A percentile compares a stretch with the other conserved stretches of the same genome.
phyloP scores from a whole-genome alignment of 1,284 basidiomycete genomes.

The Trichosporon sp. region DNA sequence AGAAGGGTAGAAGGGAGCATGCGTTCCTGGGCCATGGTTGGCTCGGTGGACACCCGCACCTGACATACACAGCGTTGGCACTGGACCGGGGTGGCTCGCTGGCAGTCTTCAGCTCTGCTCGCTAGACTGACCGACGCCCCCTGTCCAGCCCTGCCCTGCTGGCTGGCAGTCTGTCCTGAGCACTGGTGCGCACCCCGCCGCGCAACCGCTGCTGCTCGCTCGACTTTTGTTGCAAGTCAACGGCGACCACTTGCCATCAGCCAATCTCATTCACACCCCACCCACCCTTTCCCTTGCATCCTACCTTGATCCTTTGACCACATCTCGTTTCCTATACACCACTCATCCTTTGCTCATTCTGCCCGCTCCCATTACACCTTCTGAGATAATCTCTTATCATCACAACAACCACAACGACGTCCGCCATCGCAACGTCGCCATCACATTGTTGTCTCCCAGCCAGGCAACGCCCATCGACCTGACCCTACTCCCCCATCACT shows the following conservation, averaged over 20 bases:
- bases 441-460: slow-evolving; percentile 18
- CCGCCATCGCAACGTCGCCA: slow-evolving; percentile 10
- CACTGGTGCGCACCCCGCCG: not conserved
- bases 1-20: not conserved
- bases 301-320: not conserved
- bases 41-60: not conserved
- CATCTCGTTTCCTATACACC: not conserved
- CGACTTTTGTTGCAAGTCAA: slow-evolving; percentile 10
- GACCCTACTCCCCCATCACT: slow-evolving; percentile 2
- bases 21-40: not conserved
- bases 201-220: slow-evolving; percentile 6
- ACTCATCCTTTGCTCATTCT: slow-evolving; percentile 1
- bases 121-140: slow-evolving; percentile 18
- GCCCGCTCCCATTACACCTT: slow-evolving; percentile 8
- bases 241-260: not conserved
- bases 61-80: not conserved
- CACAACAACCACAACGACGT: slow-evolving; percentile 1
- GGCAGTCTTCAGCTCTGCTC: not conserved
- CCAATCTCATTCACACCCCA: slow-evolving; percentile 18
- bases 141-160: slow-evolving; percentile 4
- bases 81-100: not conserved
- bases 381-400: not conserved
- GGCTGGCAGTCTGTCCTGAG: not conserved
- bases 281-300: slow-evolving; percentile 8
- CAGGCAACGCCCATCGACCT: slow-evolving; percentile 15